Conservation (phyloP, 1,139 yeast species). For the Taiozyma onychis region DNA sequence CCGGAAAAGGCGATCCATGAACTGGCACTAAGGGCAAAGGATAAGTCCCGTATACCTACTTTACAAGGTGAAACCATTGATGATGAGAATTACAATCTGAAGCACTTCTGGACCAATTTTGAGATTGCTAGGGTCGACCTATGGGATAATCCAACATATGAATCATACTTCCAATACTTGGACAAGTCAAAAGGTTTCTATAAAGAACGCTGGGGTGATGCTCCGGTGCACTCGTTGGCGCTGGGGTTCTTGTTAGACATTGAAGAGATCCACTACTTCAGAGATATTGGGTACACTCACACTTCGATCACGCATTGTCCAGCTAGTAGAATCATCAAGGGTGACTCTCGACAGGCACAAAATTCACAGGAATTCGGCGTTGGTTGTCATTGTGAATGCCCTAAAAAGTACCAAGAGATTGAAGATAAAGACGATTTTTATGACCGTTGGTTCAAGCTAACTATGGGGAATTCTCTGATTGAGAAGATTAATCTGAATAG, state of each 20-base stretch:
- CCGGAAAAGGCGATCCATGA: conserved; percentile 9
- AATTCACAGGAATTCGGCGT: conserved; percentile 51
- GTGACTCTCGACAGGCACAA: conserved; percentile 37
- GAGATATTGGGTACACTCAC: conserved; percentile 87
- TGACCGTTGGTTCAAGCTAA: conserved; percentile 33
- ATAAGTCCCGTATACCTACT: conserved; percentile 28
- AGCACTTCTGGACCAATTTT: conserved; percentile 94
- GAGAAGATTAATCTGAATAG: conserved; percentile 1
- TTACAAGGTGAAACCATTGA: conserved; percentile 50
- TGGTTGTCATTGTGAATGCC: conserved; percentile 87
- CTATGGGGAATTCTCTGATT: conserved; percentile 12
- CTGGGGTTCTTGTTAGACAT: conserved; percentile 65
- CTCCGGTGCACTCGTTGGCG: conserved; percentile 85
- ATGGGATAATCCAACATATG: conserved; percentile 59
- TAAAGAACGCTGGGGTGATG: conserved; percentile 93
- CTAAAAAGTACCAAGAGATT: conserved; percentile 33
- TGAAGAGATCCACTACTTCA: conserved; percentile 74
- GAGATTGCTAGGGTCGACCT: conserved; percentile 81
- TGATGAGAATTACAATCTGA: conserved; percentile 65
- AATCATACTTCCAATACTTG: conserved; percentile 57
- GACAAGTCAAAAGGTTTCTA: conserved; percentile 78
- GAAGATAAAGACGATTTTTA: conserved; percentile 39
- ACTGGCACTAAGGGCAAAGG: conserved; percentile 14
- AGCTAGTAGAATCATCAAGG: neutral
- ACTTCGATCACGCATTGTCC: conserved; percentile 83